Percentiles rank a stretch among this genome's conserved stretches.
These are phyloP conservation scores for Boletus subparvulus DNA, from an alignment of 768 basidiomycete genomes.

Conservation along the genomic window DNA sequence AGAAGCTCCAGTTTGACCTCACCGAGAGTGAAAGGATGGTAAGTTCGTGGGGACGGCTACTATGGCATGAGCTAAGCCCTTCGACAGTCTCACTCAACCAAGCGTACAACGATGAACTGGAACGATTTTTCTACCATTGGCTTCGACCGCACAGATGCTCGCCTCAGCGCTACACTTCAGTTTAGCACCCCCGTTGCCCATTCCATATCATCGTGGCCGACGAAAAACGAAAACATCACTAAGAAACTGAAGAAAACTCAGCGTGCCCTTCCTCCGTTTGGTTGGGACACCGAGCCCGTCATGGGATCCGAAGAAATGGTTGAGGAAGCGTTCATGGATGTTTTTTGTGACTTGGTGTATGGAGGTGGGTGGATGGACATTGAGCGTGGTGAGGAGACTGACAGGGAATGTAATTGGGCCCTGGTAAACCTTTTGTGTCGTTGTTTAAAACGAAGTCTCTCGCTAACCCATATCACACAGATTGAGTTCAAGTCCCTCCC, in stretches of 20 bases:
- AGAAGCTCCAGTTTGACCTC: conserved; percentile 89
- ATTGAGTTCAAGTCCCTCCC: conserved; percentile 87
- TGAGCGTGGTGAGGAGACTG: conserved; percentile 65
- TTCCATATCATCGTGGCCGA: conserved; percentile 70
- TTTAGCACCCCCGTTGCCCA: conserved; percentile 61
- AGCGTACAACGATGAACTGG: conserved; percentile 87
- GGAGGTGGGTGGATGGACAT: conserved; percentile 85
- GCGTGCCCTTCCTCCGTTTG: conserved; percentile 71
- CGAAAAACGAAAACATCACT: conserved; percentile 67
- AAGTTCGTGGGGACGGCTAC: conserved; percentile 12
- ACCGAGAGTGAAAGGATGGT: conserved; percentile 81
- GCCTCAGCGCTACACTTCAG: conserved; percentile 77
- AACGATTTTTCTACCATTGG: conserved; percentile 84
- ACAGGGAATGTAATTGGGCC: conserved; percentile 91
- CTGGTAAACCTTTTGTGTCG: conserved; percentile 53
- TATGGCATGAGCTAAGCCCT: conserved; percentile 7
- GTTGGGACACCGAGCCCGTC: conserved; percentile 89
- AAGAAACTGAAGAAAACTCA: conserved; percentile 84
- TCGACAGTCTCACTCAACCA: conserved; percentile 58
- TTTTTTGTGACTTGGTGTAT: conserved; percentile 79
- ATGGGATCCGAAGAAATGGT: conserved; percentile 76
- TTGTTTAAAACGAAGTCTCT: background rate
- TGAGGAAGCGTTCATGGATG: conserved; percentile 88
- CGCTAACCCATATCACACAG: conserved; percentile 42
- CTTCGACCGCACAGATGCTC: conserved; percentile 76